A percentile compares a stretch with the other conserved stretches of the same genome.
These are phyloP conservation scores for Rhynchosporium agropyri DNA, from an alignment of 2,329 filamentous ascomycete species.

Conservation along the genomic window DNA sequence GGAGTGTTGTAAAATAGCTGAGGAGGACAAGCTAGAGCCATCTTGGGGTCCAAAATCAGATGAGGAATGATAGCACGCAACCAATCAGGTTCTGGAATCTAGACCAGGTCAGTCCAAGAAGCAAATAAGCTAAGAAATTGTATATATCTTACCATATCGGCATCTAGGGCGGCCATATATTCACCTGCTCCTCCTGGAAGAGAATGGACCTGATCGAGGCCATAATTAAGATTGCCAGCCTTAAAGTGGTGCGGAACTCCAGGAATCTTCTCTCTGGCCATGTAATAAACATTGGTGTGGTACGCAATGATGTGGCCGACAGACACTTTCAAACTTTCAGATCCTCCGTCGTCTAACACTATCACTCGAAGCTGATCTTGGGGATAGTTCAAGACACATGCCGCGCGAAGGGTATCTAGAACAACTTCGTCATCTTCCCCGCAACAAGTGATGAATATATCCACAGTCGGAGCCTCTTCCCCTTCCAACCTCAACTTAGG, in stretches of 20 bases:
- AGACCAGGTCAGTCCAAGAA: too few relatives aligned
- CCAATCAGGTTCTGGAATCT: conserved; percentile 62
- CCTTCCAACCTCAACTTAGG: conserved; percentile 36
- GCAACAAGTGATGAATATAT: conserved; percentile 60
- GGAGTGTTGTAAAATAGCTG: conserved; percentile 66
- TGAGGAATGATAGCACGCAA: conserved; percentile 62
- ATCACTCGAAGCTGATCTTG: conserved; percentile 55
- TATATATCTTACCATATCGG: conserved; percentile 54
- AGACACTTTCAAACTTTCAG: conserved; percentile 45
- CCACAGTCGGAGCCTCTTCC: conserved; percentile 55
- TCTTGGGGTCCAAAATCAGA: conserved; percentile 55
- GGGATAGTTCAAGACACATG: conserved; percentile 59
- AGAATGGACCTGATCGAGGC: conserved; percentile 52
- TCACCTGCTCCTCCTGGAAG: conserved; percentile 57
- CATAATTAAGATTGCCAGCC: conserved; percentile 66
- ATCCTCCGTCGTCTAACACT: conserved; percentile 58
- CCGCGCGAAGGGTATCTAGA: conserved; percentile 58
- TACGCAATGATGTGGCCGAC: conserved; percentile 45
- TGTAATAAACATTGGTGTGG: conserved; percentile 56
- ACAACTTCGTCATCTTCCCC: conserved; percentile 59
- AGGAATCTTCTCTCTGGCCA: conserved; percentile 43
- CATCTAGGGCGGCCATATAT: conserved; percentile 64
- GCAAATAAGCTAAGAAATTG: too few relatives aligned
- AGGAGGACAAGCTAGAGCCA: conserved; percentile 60
- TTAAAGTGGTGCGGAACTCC: conserved; percentile 50